Percentiles rank a stretch among this genome's conserved stretches.
phyloP scores from a whole-genome alignment of 768 basidiomycete species.

The Serendipita vermifera region DNA sequence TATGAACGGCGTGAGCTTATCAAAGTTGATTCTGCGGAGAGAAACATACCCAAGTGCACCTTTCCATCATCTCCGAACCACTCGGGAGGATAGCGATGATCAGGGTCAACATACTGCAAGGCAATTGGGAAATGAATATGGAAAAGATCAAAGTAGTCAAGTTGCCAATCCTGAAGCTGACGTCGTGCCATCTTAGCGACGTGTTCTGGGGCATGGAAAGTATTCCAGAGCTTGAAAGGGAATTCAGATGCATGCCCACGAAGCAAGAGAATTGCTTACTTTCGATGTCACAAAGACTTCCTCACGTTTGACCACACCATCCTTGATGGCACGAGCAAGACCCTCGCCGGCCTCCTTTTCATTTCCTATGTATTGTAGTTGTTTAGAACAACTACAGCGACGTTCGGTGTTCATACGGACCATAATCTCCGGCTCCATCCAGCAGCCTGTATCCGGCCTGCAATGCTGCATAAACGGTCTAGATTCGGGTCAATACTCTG shows the following conservation, averaged over 20 bases:
- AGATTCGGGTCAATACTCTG: constrained; percentile 12
- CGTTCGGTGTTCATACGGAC: too few relatives aligned
- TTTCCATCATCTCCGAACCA: constrained; percentile 61
- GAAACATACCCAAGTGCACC: constrained; percentile 46
- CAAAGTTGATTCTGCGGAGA: constrained; percentile 9
- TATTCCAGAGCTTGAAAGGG: constrained; percentile 68
- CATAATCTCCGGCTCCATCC: constrained; percentile 78
- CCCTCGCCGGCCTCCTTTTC: constrained; percentile 78
- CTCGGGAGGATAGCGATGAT: constrained; percentile 64
- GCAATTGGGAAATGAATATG: constrained; percentile 74
- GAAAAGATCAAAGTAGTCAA: constrained; percentile 39
- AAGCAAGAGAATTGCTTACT: constrained; percentile 24
- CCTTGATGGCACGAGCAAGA: constrained; percentile 58
- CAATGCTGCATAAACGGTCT: constrained; percentile 77
- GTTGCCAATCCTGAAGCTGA: constrained; percentile 68
- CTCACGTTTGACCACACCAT: constrained; percentile 76
- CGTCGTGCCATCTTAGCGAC: constrained; percentile 28
- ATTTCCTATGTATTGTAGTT: too few relatives aligned
- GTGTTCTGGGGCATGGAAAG: constrained; percentile 68
- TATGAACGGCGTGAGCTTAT: constrained; percentile 18
- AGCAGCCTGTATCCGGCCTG: constrained; percentile 78
- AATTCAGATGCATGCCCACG: neutral
- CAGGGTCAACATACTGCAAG: constrained; percentile 65
- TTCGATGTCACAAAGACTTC: constrained; percentile 85
- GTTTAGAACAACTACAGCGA: too few relatives aligned